These are phyloP conservation scores for Paraphoma sp. DNA, from an alignment of 2,329 filamentous ascomycete species.

Conservation along the genomic window DNA sequence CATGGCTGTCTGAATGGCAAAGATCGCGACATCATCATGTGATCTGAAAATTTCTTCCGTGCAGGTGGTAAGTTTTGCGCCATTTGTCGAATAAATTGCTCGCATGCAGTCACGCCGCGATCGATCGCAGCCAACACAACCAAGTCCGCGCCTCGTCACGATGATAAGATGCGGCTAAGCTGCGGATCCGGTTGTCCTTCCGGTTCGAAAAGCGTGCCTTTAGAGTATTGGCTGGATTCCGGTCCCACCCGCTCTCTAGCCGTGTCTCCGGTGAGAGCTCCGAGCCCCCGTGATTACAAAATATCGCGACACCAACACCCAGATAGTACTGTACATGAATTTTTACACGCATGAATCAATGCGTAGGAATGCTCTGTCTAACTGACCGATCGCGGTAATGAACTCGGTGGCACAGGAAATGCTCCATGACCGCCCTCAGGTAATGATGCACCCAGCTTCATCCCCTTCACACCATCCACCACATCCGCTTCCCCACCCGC, in stretches of 20 bases:
- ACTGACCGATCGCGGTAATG: slow-evolving; percentile 21
- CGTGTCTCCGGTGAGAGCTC: slow-evolving; percentile 3
- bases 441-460: slow-evolving; percentile 6
- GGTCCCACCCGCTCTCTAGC: slow-evolving; percentile 5
- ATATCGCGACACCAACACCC: not conserved
- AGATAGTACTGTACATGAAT: not conserved
- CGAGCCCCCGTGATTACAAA: slow-evolving; percentile 5
- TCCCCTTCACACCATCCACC: slow-evolving; percentile 9
- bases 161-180: not conserved
- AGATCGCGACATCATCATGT: not conserved
- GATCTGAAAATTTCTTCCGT: not conserved
- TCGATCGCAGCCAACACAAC: not conserved
- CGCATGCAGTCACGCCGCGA: too few species aligned
- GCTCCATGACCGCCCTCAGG: not conserved
- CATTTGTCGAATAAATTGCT: too few species aligned
- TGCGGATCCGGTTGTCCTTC: slow-evolving; percentile 2
- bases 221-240: not conserved
- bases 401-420: slow-evolving; percentile 5
- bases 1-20: not conserved
- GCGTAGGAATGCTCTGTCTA: not conserved
- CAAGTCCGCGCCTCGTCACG: not conserved
- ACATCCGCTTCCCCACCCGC: slow-evolving; percentile 13
- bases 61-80: too few species aligned
- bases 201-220: not conserved
- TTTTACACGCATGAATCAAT: not conserved